Evolutionary conservation across 495 filamentous ascomycete species (phyloP), one percentile per base, ranked within the genome.

Genomic region (Parathielavia hyrcaniae): DNA sequence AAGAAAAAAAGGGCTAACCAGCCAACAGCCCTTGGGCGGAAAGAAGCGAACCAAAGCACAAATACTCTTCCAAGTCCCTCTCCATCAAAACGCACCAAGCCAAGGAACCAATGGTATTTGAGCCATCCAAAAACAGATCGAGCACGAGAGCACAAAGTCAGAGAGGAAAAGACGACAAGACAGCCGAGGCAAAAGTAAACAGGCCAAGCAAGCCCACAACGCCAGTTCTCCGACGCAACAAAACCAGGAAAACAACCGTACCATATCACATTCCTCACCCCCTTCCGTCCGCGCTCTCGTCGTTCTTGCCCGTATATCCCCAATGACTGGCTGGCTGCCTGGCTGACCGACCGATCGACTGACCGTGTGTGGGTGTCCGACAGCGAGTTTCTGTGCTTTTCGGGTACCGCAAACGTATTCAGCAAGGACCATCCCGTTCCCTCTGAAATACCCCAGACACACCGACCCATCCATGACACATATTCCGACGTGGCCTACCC

Each of bases 301-400:
- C 45, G 26, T 26, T 10, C n/a, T n/a, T 11, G 34, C 34, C 34
- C 7, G 34, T 36, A 8, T 36, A 8, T 30, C 20, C 40, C 39
- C 11, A 55, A 44, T 30, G 22, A 56, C 34, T 30, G n/a, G 44
- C 44, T 56, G 53, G 44, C 32, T 56, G 53, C 34, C 32, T 30
- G 26, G 6, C 26, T 30, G 26, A 30, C 26, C 6, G 26, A 30
- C 26, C 26, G 26, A 30, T 30, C 26, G 26, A 30, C 26, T 30
- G 26, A 30, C 26, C 6, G n/a, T 30, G 26, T 3, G 26, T 30
- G 26, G 26, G 26, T 30, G 6, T 30, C 26, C 26, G 2, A 6
- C 26, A 30, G 6, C 6, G 26, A 3, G 26, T 30, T 30, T 30
- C 3, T 30, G n/a, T 30, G 26, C n/a, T n/a, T 30, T 6, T 30